Evolutionary conservation across 2,329 filamentous ascomycete species (phyloP), one percentile per base, ranked within the genome.

Genomic region (Colletotrichum euphorbiae): DNA sequence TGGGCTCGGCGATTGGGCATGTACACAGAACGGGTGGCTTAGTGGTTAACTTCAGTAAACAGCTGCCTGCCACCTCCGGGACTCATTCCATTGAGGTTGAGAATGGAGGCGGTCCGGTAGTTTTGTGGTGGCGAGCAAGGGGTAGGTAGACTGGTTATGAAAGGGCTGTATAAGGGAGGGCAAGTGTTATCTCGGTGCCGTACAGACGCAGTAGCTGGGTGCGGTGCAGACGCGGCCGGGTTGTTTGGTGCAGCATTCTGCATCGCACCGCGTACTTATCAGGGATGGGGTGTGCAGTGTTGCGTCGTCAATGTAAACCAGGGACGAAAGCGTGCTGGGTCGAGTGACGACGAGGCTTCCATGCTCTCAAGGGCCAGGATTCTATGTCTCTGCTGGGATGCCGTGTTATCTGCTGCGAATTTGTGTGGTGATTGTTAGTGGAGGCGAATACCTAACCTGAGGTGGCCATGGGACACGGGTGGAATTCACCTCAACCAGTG

Each of bases 41-140:
- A 46, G 54, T 9, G 12, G 48, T 33, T 9, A 36, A 6, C 13
- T 52, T 19, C 28, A 28, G 28, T 52, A 36, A 43, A 52, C 36
- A 31, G 24, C 31, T 61, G 36, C n/a, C 58, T 52, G 46, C 12
- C 57, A 38, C 45, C 24, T 8, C 42, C n/a, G n/a, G 48, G 19
- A 46, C 5, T 36, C 11, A 12, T 28, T 4, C 21, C n/a, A 40
- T n/a, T 12, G 13, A 21, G 62, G 33, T n/a, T 12, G 13, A 21
- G 62, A 42, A 19, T 17, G 51, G 33, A 33, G 36, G 38, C 24
- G n/a, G 15, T 15, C 36, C 38, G 28, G 40, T 31, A 48, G 40
- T 59, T 63, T 59, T 42, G 36, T 42, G 52, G 54, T 64, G 60
- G 65, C 40, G 33, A 65, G 31, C 17, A 24, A 59, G 54, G 60